Evolutionary conservation across 768 basidiomycete genomes (phyloP), one percentile per base, ranked within the genome.

Genomic region (Tricholoma saponaceum): DNA sequence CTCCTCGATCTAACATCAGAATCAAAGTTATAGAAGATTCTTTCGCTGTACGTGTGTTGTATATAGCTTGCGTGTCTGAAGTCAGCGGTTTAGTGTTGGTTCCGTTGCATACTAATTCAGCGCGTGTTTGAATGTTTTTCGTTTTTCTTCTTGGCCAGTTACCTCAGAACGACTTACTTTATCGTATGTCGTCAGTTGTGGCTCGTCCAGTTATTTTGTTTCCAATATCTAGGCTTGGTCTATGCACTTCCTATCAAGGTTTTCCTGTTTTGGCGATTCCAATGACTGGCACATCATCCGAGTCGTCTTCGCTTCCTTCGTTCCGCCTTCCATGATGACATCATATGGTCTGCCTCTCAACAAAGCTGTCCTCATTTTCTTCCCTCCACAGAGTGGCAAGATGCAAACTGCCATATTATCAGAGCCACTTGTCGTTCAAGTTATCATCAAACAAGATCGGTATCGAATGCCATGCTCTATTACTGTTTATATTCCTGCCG

Each of bases 311-410:
- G 8, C 46, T 26, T 14, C 16, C 58, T 55, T 64, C 56, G n/a
- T n/a, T n/a, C n/a, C n/a, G 39, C 16, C 20, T 16, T 43, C 5
- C 8, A 26, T 54, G 41, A 61, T 66, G 61, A 59, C 62, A 69
- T 68, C 79, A 75, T 75, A 75, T 55, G 67, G 62, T 30, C 62
- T 77, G 33, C 66, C 69, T 20, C 66, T 74, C n/a, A 69, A 69
- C 54, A 67, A 67, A 51, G 54, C 75, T 1, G 61, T 60, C n/a
- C 66, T 76, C 8, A 52, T 76, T 14, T 74, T 74, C 52, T 69
- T 76, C 39, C 72, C 73, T 32, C 60, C 62, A 18, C 46, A 46
- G 20, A 57, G 33, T 23, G 46, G 58, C 26, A 22, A 54, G 9
- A 51, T 26, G 35, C 12, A 4, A 49, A 52, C 46, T 7, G 50